Evolutionary conservation across 441 rosid species (phyloP).

Genomic region (Aquilaria agallochum): DNA sequence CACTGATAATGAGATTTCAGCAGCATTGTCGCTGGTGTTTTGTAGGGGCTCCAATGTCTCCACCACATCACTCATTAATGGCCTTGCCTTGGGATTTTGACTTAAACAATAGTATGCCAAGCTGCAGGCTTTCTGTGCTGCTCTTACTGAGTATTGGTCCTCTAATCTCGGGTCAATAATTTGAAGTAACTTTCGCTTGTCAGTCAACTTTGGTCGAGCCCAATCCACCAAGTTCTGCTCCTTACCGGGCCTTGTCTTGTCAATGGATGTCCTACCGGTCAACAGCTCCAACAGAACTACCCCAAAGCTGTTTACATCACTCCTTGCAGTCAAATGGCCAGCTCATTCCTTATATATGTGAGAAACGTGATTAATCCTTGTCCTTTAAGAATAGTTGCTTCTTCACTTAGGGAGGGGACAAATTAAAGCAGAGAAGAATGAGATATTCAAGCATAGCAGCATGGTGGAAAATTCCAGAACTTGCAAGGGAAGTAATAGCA

Average conservation of each 20-base stretch:
- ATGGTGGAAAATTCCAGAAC: constrained; percentile 1
- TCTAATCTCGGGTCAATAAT: constrained; percentile 91
- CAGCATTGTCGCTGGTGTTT: constrained; percentile 39
- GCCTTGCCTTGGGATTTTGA: constrained; percentile 97
- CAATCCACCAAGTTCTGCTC: constrained; percentile 99
- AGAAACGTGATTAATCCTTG: constrained; percentile 9
- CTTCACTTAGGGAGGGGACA: neutral
- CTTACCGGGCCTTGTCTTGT: constrained; percentile 93
- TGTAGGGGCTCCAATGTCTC: constrained; percentile 93
- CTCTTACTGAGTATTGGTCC: constrained; percentile 84
- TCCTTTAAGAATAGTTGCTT: neutral
- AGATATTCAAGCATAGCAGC: neutral
- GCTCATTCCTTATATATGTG: constrained; percentile 28
- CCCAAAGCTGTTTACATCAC: constrained; percentile 95
- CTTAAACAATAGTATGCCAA: constrained; percentile 92
- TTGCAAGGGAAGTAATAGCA: neutral
- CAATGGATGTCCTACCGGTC: constrained; percentile 96
- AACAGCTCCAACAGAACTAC: constrained; percentile 95
- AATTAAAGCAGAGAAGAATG: neutral
- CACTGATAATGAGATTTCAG: constrained; percentile 43
- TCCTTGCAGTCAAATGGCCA: constrained; percentile 96
- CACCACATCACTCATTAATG: constrained; percentile 94
- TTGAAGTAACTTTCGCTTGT: constrained; percentile 83
- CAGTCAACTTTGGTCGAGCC: constrained; percentile 95
- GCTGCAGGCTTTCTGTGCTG: constrained; percentile 95